These are phyloP conservation scores for Scutellaria baicalensis DNA, from an alignment of 257 asterid species.

Conservation along the genomic window DNA sequence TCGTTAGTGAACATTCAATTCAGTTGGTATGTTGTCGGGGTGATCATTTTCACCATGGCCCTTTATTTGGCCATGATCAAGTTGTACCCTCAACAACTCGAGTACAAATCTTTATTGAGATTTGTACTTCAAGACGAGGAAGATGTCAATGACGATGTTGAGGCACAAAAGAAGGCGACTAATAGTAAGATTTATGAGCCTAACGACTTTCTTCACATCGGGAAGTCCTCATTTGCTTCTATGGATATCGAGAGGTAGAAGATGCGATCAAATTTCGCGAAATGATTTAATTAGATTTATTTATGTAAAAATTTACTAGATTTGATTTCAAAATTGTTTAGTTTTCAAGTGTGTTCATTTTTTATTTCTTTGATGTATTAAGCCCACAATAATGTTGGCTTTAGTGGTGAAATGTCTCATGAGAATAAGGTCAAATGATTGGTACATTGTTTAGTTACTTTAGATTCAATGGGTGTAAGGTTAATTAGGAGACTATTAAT, in stretches of 20 bases:
- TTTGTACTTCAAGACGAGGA: slow-evolving; percentile 32
- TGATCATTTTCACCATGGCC: slow-evolving; percentile 20
- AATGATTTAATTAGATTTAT: neutral
- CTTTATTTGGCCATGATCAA: slow-evolving; percentile 36
- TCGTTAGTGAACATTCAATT: slow-evolving; percentile 73
- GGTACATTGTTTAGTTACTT: slow-evolving; percentile 18
- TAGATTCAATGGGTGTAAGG: slow-evolving; percentile 15
- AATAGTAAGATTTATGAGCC: slow-evolving; percentile 5
- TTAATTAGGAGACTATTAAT: neutral
- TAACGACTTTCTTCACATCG: slow-evolving; percentile 39
- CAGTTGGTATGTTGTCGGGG: slow-evolving; percentile 63
- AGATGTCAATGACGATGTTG: slow-evolving; percentile 26
- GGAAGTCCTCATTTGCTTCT: slow-evolving; percentile 17
- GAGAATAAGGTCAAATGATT: neutral
- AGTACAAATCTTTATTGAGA: slow-evolving; percentile 34
- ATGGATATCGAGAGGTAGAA: slow-evolving; percentile 43
- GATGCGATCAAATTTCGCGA: neutral
- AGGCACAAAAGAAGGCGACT: slow-evolving; percentile 42
- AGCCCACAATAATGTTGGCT: slow-evolving; percentile 24
- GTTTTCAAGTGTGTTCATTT: neutral
- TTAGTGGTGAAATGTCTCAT: neutral
- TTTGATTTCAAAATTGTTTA: too few species aligned
- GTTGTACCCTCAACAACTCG: slow-evolving; percentile 24
- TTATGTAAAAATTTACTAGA: neutral
- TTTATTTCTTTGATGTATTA: slow-evolving; percentile 2